Conservation (phyloP, 2,329 filamentous ascomycete species). For the Fonsecaea nubica region DNA sequence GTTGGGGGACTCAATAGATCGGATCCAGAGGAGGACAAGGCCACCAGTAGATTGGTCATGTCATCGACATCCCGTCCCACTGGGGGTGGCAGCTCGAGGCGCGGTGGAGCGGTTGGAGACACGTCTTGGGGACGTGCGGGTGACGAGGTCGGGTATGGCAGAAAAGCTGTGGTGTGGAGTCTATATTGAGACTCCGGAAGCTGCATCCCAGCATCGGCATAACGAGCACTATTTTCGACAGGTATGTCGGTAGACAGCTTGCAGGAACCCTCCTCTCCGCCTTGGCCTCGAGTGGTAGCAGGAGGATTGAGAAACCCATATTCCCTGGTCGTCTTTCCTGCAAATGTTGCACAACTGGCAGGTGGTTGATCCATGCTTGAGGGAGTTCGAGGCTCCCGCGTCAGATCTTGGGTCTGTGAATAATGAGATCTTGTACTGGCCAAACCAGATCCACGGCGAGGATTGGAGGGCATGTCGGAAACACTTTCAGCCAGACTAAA, state of each 20-base stretch:
- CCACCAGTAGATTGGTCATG: background rate
- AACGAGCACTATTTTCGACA: background rate
- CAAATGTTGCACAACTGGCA: background rate
- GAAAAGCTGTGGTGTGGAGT: background rate
- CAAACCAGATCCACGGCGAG: background rate
- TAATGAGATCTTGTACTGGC: background rate
- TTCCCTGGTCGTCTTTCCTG: background rate
- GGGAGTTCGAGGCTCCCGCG: background rate
- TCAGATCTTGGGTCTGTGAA: background rate
- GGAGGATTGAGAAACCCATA: background rate
- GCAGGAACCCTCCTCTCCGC: background rate
- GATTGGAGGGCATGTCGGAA: background rate
- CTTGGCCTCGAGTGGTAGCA: background rate
- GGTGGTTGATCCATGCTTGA: background rate
- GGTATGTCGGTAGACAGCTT: background rate
- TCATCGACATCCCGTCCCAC: background rate
- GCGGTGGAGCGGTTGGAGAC: background rate
- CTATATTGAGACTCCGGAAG: background rate
- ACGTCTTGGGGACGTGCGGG: background rate
- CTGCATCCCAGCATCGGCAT: background rate
- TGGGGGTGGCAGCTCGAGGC: background rate
- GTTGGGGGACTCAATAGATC: conserved; percentile 10
- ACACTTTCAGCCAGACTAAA: conserved; percentile 22
- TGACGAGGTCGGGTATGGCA: background rate
- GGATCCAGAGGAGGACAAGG: conserved; percentile 17